These are phyloP conservation scores for Daldinia loculata DNA, from an alignment of 495 filamentous ascomycete genomes.

Conservation along the genomic window DNA sequence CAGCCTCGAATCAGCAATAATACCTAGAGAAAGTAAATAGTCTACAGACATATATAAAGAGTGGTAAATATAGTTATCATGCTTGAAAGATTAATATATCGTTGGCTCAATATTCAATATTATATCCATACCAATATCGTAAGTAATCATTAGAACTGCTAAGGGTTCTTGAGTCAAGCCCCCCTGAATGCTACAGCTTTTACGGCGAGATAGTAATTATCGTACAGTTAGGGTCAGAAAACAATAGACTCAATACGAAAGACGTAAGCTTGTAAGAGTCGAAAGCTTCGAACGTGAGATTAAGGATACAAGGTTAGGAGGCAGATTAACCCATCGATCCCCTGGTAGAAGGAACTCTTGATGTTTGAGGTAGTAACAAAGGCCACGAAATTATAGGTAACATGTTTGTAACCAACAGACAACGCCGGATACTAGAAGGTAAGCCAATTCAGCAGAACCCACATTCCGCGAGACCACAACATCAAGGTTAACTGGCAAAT, in stretches of 20 bases:
- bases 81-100: not conserved
- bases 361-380: no score
- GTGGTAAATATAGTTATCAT: not conserved
- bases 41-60: not conserved
- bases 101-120: not conserved
- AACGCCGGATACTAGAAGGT: conserved; percentile 15
- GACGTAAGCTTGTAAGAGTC: not conserved
- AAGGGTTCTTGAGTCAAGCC: not conserved
- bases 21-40: not conserved
- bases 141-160: not conserved
- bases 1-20: not conserved
- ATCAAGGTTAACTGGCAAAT: not conserved
- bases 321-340: not conserved
- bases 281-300: not conserved
- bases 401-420: not conserved
- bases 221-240: not conserved
- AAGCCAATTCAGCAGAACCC: not conserved
- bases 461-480: not conserved
- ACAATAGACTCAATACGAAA: not conserved
- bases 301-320: not conserved
- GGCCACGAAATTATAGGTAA: not conserved
- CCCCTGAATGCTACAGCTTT: not conserved
- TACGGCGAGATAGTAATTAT: not conserved
- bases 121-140: not conserved
- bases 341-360: no score